Conservation (phyloP, 2,329 filamentous ascomycete genomes). For the Aspergillus brunneoviolaceus region DNA sequence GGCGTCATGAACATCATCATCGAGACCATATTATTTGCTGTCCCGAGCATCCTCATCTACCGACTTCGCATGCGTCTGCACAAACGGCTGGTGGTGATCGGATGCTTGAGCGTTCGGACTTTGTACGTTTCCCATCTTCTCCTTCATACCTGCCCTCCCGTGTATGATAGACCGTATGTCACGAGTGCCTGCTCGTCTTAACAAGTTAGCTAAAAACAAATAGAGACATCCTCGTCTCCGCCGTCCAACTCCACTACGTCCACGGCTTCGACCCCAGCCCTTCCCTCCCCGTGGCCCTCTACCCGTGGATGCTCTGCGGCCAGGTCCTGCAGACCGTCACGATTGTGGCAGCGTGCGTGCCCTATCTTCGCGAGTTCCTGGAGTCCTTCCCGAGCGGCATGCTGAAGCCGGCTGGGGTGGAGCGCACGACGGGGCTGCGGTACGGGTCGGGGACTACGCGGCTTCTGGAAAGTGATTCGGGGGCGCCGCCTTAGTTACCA, state of each 20-base stretch:
- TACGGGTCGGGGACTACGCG: background rate
- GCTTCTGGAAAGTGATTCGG: background rate
- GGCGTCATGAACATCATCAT: background rate
- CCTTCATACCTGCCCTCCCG: background rate
- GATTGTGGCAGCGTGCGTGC: constrained; percentile 6
- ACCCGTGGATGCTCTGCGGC: constrained; percentile 7
- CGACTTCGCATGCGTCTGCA: background rate
- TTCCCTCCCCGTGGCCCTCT: background rate
- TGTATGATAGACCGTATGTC: no score
- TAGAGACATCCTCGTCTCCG: constrained; percentile 1
- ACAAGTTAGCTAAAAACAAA: background rate
- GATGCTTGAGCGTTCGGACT: constrained; percentile 3
- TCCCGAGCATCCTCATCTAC: background rate
- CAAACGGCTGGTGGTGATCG: constrained; percentile 3
- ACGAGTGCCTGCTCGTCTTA: background rate
- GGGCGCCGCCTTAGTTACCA: background rate
- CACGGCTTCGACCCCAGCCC: background rate
- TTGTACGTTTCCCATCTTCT: background rate
- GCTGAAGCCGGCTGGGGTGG: background rate
- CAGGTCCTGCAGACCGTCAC: constrained; percentile 9
- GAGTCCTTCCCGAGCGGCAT: constrained; percentile 9
- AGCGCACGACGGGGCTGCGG: background rate
- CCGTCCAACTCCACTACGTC: background rate
- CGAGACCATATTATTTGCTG: background rate
- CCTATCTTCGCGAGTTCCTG: constrained; percentile 10